These are phyloP conservation scores for Trichophyton verrucosum DNA, from an alignment of 2,329 filamentous ascomycete species.

Conservation along the genomic window DNA sequence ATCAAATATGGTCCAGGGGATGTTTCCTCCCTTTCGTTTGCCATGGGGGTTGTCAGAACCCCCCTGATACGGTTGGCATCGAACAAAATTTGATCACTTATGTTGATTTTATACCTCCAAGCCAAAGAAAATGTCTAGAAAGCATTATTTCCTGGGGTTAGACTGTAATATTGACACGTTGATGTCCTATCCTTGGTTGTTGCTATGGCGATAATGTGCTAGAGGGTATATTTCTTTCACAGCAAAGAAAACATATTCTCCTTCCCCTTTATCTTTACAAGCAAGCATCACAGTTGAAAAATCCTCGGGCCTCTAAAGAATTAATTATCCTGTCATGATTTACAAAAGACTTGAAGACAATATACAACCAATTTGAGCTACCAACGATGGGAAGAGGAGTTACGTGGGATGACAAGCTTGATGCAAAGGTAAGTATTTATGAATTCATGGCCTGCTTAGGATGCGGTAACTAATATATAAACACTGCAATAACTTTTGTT, in stretches of 20 bases:
- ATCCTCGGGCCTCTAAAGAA: background rate
- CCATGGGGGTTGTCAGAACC: too few species aligned
- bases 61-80: too few species aligned
- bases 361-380: too few species aligned
- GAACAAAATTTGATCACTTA: too few species aligned
- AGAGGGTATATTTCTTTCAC: background rate
- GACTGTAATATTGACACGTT: background rate
- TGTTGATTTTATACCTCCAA: too few species aligned
- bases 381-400: too few species aligned
- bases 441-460: too few species aligned
- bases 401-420: too few species aligned
- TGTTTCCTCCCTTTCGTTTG: background rate
- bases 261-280: background rate
- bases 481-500: background rate
- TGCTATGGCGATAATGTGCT: background rate
- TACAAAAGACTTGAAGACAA: too few species aligned
- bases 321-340: too few species aligned
- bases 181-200: background rate
- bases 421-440: background rate
- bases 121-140: background rate
- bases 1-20: too few species aligned
- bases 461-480: background rate
- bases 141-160: background rate
- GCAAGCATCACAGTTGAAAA: background rate
- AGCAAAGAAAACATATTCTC: background rate